Conservation (phyloP, 148 eudicot genomes). For the Nepenthes gracilis region DNA sequence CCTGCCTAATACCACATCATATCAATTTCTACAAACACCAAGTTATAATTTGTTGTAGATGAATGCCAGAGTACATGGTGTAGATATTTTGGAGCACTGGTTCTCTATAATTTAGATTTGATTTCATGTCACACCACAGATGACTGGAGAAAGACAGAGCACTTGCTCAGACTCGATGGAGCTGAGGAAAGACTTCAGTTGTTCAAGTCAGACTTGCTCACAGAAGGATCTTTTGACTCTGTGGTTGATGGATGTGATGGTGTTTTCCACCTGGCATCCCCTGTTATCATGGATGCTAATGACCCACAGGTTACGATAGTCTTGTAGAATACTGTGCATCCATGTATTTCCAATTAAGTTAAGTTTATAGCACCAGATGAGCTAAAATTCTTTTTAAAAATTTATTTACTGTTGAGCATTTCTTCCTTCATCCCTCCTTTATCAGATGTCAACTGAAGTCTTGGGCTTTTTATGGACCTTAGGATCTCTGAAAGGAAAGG, state of each 20-base stretch:
- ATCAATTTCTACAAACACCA: too few relatives aligned
- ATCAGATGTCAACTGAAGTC: background rate
- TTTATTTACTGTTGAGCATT: background rate
- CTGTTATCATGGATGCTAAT: background rate
- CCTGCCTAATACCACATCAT: too few relatives aligned
- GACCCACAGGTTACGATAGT: background rate
- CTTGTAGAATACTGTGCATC: background rate
- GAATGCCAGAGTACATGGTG: too few relatives aligned
- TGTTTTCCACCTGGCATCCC: constrained; percentile 3
- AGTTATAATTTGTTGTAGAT: too few relatives aligned
- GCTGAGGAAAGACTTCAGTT: constrained; percentile 5
- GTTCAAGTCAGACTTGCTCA: background rate
- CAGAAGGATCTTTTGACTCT: constrained; percentile 6
- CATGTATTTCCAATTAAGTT: background rate
- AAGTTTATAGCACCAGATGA: background rate
- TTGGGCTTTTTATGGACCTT: background rate
- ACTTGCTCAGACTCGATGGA: constrained; percentile 4
- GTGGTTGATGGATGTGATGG: background rate
- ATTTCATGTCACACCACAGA: background rate
- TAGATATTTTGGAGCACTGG: too few relatives aligned
- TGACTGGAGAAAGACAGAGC: constrained; percentile 4
- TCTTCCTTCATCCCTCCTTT: background rate
- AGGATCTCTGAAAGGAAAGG: background rate
- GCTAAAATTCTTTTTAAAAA: too few relatives aligned
- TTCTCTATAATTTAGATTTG: too few relatives aligned